Percentiles rank a stretch among this genome's conserved stretches.
Conservation (phyloP, 148 eudicot species). For the Spergularia bocconei region DNA sequence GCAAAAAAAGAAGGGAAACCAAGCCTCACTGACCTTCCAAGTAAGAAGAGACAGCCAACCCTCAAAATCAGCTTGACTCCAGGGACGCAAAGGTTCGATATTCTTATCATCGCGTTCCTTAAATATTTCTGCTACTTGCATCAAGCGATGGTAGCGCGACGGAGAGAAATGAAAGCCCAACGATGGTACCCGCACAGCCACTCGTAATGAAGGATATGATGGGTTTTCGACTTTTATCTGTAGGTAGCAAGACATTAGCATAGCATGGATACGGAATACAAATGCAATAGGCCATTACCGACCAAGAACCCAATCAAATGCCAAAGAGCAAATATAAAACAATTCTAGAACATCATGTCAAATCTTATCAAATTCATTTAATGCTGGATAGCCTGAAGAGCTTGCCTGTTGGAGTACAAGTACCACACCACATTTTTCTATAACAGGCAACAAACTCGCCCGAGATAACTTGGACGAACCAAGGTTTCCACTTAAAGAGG, state of each 20-base stretch:
- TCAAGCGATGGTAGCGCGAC: constrained; percentile 94
- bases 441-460: constrained; percentile 69
- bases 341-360: not conserved
- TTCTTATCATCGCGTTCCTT: constrained; percentile 45
- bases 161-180: constrained; percentile 92
- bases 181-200: constrained; percentile 87
- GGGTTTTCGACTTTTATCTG: constrained; percentile 78
- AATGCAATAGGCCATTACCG: not conserved
- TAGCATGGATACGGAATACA: not conserved
- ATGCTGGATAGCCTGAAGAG: not conserved
- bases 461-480: constrained; percentile 37
- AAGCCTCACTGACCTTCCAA: constrained; percentile 64
- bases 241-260: constrained; percentile 17
- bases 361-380: no score
- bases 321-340: not conserved
- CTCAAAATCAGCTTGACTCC: constrained; percentile 91
- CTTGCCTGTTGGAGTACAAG: constrained; percentile 90
- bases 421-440: constrained; percentile 89
- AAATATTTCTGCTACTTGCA: constrained; percentile 78
- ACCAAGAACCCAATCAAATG: not conserved
- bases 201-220: constrained; percentile 73
- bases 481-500: constrained; percentile 36
- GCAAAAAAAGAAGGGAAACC: constrained; percentile 2
- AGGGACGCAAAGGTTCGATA: constrained; percentile 50
- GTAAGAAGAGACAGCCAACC: constrained; percentile 84